A percentile compares a stretch with the other conserved stretches of the same genome.
Conservation (phyloP, 495 filamentous ascomycete genomes). For the Echria macrotheca region DNA sequence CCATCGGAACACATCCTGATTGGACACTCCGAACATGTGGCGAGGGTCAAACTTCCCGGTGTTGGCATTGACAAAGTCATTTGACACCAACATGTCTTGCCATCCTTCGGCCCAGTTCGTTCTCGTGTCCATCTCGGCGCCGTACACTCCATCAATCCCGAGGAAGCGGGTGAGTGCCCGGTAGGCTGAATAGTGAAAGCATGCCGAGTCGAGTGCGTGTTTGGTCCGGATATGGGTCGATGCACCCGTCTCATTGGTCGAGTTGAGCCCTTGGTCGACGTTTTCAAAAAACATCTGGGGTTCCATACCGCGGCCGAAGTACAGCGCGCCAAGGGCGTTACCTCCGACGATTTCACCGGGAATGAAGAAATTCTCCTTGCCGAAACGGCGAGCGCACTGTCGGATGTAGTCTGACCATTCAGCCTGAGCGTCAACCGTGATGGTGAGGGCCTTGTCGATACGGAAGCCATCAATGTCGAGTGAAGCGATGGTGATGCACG, state of each 20-base stretch:
- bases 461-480: constrained; percentile 65
- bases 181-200: constrained; percentile 54
- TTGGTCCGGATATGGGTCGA: background rate
- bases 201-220: background rate
- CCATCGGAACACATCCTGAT: constrained; percentile 71
- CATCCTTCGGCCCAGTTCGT: constrained; percentile 58
- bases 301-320: constrained; percentile 58
- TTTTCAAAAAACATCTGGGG: constrained; percentile 48
- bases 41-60: constrained; percentile 64
- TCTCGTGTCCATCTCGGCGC: constrained; percentile 53
- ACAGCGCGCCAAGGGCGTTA: constrained; percentile 58
- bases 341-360: constrained; percentile 60
- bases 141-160: constrained; percentile 58
- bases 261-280: constrained; percentile 1
- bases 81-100: constrained; percentile 55
- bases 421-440: constrained; percentile 57
- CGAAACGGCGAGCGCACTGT: constrained; percentile 48
- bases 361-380: constrained; percentile 61
- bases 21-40: constrained; percentile 65
- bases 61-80: constrained; percentile 61
- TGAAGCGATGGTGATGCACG: constrained; percentile 57
- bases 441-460: constrained; percentile 59
- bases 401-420: constrained; percentile 49
- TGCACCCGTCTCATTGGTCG: background rate
- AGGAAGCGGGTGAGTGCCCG: constrained; percentile 60